Percentiles rank a stretch among this genome's conserved stretches.
Conservation (phyloP, 768 basidiomycete species). For the Russula sp. region DNA sequence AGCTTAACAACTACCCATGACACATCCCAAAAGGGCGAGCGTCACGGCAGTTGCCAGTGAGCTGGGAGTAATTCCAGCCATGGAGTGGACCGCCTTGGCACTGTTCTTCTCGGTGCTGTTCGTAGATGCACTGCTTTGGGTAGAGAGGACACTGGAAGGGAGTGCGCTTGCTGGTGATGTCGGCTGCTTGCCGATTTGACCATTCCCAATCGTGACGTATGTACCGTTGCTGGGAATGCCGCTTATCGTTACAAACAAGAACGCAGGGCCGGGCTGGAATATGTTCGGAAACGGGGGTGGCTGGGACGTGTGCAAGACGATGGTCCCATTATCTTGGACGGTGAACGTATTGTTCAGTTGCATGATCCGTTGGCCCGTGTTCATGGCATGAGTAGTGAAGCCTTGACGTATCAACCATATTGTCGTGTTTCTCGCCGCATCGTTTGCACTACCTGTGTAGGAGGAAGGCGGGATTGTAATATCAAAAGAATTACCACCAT, state of each 20-base stretch:
- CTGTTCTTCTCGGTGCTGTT: not conserved
- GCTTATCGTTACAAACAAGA: slow-evolving; percentile 74
- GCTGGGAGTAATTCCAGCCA: not conserved
- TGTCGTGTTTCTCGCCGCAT: slow-evolving; percentile 63
- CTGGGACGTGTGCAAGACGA: slow-evolving; percentile 74
- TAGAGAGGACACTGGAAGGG: slow-evolving; percentile 38
- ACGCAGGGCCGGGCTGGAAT: slow-evolving; percentile 82
- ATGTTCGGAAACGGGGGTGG: slow-evolving; percentile 76
- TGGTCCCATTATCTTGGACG: slow-evolving; percentile 65
- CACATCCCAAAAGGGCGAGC: not conserved
- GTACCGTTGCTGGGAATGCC: slow-evolving; percentile 36
- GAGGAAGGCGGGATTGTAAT: slow-evolving; percentile 57
- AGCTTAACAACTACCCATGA: not conserved
- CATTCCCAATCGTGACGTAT: slow-evolving; percentile 70
- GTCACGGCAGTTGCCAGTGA: not conserved
- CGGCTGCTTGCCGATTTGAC: slow-evolving; percentile 65
- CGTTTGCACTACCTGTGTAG: slow-evolving; percentile 58
- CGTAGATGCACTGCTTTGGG: not conserved
- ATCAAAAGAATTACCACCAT: slow-evolving; percentile 53
- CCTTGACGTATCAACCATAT: slow-evolving; percentile 80
- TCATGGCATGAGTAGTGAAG: slow-evolving; percentile 79
- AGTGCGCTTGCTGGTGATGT: slow-evolving; percentile 37
- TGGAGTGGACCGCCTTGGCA: not conserved
- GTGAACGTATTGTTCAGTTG: slow-evolving; percentile 84
- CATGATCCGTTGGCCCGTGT: slow-evolving; percentile 76